Evolutionary conservation across 495 filamentous ascomycete genomes (phyloP), one percentile per base, ranked within the genome.

Genomic region (Xanthoparmelia taractica): DNA sequence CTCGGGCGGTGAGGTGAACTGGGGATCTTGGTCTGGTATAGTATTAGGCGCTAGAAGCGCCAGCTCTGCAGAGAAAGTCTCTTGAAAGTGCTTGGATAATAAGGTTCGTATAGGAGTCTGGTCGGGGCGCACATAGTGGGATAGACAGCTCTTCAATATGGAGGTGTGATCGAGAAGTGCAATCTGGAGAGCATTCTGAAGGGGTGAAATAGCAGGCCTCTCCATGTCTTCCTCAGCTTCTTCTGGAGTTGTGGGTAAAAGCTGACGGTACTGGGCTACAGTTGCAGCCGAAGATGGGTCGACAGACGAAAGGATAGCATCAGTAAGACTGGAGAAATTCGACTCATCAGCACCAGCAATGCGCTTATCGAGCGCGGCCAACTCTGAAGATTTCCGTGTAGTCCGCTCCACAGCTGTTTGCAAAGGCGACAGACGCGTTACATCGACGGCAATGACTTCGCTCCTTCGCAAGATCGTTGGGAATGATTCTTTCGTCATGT

Each of bases 401-500:
- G 95, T 90, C n/a, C 93, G 84, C 72, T 97, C 93, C 54, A 97
- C 82, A 7, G 89, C 94, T 10, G 91, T 93, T 69, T 97, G 87
- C 63, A 93, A 76, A 12, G 93, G 88, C 29, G 83, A 82, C 18
- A 96, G 72, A 4, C 80, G 79, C 27, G 89, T 71, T 34, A 85
- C 84, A n/a, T 84, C 76, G n/a, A 82, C 78, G 5, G 80, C 72
- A 15, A 95, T 73, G 61, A 98, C 86, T 74, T 97, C 94, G 69
- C 90, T 95, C 52, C 92, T 82, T 41, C 91, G 84, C 31, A 96
- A 78, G 47, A 98, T 94, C 12, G 91, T 96, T 10, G 94, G 95
- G 76, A 98, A 97, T 1, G 87, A 68, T 66, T 96, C 92, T 0
- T 86, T 85, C 11, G 91, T 92, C 6, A 83, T 89, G 73, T 91